phyloP scores from a whole-genome alignment of 495 filamentous ascomycete genomes.

The Aspergillus incahuasiensis region DNA sequence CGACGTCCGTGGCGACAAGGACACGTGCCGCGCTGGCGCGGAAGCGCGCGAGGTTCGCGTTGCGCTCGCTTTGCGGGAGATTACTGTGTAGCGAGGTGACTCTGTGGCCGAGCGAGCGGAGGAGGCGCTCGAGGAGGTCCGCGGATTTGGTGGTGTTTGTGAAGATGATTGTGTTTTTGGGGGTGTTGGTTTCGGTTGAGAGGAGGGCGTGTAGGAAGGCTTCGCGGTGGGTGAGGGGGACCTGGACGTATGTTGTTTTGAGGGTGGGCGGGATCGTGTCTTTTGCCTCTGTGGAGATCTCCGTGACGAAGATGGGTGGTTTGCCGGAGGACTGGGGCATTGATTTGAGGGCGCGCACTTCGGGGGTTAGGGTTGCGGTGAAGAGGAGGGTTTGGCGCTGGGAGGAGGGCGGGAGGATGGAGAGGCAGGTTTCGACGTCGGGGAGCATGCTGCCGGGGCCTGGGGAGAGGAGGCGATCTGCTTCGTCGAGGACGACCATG shows the following conservation, averaged over 20 bases:
- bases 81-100: conserved; percentile 86
- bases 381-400: conserved; percentile 91
- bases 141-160: conserved; percentile 89
- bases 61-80: conserved; percentile 76
- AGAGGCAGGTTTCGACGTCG: conserved; percentile 84
- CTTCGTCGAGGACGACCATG: conserved; percentile 93
- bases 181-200: conserved; percentile 67
- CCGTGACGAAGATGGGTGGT: conserved; percentile 79
- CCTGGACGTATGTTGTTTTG: conserved; percentile 76
- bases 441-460: conserved; percentile 83
- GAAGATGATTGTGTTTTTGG: conserved; percentile 83
- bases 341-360: conserved; percentile 77
- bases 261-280: conserved; percentile 73
- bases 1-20: conserved; percentile 92
- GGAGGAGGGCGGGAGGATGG: conserved; percentile 63
- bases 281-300: conserved; percentile 68
- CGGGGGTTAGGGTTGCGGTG: conserved; percentile 92
- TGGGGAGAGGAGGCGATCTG: conserved; percentile 79
- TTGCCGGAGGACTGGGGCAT: conserved; percentile 61
- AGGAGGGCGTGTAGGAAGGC: conserved; percentile 90
- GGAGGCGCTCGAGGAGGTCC: conserved; percentile 76
- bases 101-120: conserved; percentile 79
- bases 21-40: conserved; percentile 86
- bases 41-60: conserved; percentile 83
- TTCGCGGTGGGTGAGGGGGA: conserved; percentile 85